Base-by-base conservation (phyloP, 441 rosid genomes). In the Pelargonium myrrhifolium region DNA sequence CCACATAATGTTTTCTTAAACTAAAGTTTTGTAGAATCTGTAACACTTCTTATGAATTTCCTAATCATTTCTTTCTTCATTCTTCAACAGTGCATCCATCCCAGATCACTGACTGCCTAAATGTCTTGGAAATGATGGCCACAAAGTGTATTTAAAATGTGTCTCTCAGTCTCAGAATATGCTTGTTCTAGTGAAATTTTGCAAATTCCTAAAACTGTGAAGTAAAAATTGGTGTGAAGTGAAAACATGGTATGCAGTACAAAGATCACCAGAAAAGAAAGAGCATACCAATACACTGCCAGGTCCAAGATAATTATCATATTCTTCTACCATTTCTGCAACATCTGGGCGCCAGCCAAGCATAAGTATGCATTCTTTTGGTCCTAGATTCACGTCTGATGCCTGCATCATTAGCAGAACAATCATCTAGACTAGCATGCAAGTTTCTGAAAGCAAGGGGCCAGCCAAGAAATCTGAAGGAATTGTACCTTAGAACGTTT, bases 261-360 rank as follows among this genome's bases (percentile, higher is more conserved):
- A 56, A 42, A 73, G 65, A 21, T 39, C 68, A 49, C 37, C 26
- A 56, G 15, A 71, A 67, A 17, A 21, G 22, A 61, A 65, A 69
- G 39, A 71, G 64, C 73, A 68, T 88, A 93, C 99, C 96, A 91
- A 69, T 71, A 79, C 76, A 69, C 99, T 91, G 72, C 99, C 96
- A 65, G 99, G 96, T 72, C 99, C 97, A 68, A 93, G 96, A 85
- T 91, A 94, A 70, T 89, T 91, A 79, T 89, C 94, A 79, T 91
- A 91, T 83, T 94, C 99, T 72, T 89, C 82, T 62, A 88, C 81
- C 97, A 94, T 94, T 71, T 86, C 93, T 53, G 80, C 81, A 77
- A 89, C 86, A 76, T 86, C 96, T 9, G 89, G 80, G 64, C 96
- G 96, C 99, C 99, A 94, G 45, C 99, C 99, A 72, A 94, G 96